These are phyloP conservation scores for Phytophthora tubulina DNA, from an alignment of 352 stramenopile genomes.

Conservation along the genomic window DNA sequence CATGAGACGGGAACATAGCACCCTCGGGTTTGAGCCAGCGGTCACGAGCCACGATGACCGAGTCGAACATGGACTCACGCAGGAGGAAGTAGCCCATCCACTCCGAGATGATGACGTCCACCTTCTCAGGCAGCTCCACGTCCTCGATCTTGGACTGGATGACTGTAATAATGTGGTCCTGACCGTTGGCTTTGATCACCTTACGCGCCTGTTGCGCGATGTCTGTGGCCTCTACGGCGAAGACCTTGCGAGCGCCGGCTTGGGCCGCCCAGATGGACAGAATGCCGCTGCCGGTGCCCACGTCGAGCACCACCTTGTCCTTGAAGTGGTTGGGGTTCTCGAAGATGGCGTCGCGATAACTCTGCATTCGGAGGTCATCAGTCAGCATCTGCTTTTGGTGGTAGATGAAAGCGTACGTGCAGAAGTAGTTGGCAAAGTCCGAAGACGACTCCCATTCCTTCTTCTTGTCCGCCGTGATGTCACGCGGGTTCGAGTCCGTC, in stretches of 20 bases:
- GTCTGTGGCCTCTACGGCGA: conserved; percentile 97
- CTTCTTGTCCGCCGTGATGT: conserved; percentile 83
- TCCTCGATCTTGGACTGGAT: conserved; percentile 99
- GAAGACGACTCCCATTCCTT: conserved; percentile 86
- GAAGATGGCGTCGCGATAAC: conserved; percentile 98
- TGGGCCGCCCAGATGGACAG: conserved; percentile 98
- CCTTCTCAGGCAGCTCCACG: conserved; percentile 96
- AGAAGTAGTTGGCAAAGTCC: conserved; percentile 93
- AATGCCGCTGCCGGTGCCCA: conserved; percentile 99
- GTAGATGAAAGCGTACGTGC: conserved; percentile 92
- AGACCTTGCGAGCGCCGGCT: conserved; percentile 98
- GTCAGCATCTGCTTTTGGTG: conserved; percentile 99
- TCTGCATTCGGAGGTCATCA: conserved; percentile 99
- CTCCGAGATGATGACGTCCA: conserved; percentile 99
- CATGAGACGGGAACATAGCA: conserved; percentile 98
- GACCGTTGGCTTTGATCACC: conserved; percentile 97
- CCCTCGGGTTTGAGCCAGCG: conserved; percentile 97
- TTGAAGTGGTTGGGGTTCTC: conserved; percentile 98
- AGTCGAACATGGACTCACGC: conserved; percentile 99
- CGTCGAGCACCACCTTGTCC: conserved; percentile 99
- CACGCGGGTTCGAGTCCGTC: conserved; percentile 41
- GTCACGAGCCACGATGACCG: conserved; percentile 96
- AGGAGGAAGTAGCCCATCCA: conserved; percentile 99
- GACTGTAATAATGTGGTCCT: conserved; percentile 97
- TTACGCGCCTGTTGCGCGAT: conserved; percentile 97